phyloP scores from a whole-genome alignment of 176 grass and related monocot genomes.

The Saccharum officinarum region DNA sequence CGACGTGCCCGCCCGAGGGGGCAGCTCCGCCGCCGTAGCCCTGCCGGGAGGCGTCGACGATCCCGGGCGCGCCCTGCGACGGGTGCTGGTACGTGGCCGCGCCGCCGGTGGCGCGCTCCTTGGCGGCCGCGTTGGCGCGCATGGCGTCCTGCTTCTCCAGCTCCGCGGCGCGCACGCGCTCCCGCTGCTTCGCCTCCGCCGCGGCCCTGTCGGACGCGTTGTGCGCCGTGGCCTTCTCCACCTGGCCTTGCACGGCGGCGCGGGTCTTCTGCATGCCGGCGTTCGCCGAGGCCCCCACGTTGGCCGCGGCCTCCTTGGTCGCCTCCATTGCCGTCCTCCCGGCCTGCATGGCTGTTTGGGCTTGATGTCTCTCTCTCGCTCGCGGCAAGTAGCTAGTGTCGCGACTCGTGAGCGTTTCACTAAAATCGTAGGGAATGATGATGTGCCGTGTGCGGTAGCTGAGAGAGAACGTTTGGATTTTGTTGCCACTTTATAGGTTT shows the following conservation, averaged over 20 bases:
- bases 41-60: background rate
- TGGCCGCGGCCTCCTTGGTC: slow-evolving; percentile 49
- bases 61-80: slow-evolving; percentile 35
- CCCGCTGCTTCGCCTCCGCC: slow-evolving; percentile 9
- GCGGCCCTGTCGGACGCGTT: slow-evolving; percentile 20
- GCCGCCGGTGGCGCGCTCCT: slow-evolving; percentile 23
- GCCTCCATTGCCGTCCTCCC: slow-evolving; percentile 43
- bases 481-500: background rate
- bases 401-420: too few species aligned
- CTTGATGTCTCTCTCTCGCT: background rate
- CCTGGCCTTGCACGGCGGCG: slow-evolving; percentile 33
- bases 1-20: slow-evolving; percentile 25
- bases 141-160: slow-evolving; percentile 22
- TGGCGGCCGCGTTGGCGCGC: slow-evolving; percentile 34
- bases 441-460: background rate
- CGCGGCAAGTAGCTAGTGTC: background rate
- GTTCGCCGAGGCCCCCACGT: slow-evolving; percentile 41
- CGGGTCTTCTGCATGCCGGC: slow-evolving; percentile 46
- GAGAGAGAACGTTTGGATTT: too few species aligned
- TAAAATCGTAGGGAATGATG: too few species aligned
- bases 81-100: slow-evolving; percentile 10
- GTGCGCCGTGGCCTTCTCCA: slow-evolving; percentile 38
- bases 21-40: background rate
- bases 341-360: slow-evolving; percentile 15
- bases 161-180: slow-evolving; percentile 33